Base-by-base conservation (phyloP, 805 yeast genomes). In the Barnettozyma wickerhamii region DNA sequence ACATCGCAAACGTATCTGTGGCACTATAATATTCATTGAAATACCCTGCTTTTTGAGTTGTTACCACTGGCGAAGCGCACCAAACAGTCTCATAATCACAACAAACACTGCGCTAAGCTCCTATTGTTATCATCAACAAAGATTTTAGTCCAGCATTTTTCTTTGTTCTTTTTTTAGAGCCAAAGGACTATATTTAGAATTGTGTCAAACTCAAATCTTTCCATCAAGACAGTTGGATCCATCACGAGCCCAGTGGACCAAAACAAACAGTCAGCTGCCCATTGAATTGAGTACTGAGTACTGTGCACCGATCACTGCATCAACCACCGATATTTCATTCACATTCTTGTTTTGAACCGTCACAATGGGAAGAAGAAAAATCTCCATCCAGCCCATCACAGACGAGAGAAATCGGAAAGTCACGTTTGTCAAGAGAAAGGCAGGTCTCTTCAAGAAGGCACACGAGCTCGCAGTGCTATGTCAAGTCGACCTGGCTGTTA, bases 341-440 rank as follows among this genome's bases (percentile, higher is more conserved):
- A 30, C 12, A 18, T 30, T 30, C 18, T 17, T 30, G n/a, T n/a
- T n/a, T n/a, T n/a, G n/a, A n/a, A 15, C 18, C n/a, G 21, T 18
- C 12, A 13, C 23, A 37, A 93, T 91, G 99, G 99, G 99, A 40
- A 83, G 99, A 72, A 84, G 97, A 68, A 93, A 91, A 64, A 91
- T 91, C 50, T 93, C 85, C 47, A 91, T 91, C 53, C 80, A 86
- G 63, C 98, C 98, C 28, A 80, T 91, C 44, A 69, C 79, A 10
- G 96, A 91, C 53, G 97, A 91, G 61, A 72, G 98, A 42, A 91
- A 89, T 64, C 64, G 86, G 42, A 78, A 84, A 5, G 86, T 81
- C 38, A 91, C 99, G 0, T 93, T 91, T 61, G 87, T 87, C 48
- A 91, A 91, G 63, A 76, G 99, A 41, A 91, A 91, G 62, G 95